Percentiles rank a stretch among this genome's conserved stretches.
These are phyloP conservation scores for Byssoonygena ceratinophila DNA, from an alignment of 2,329 filamentous ascomycete genomes.

Conservation along the genomic window DNA sequence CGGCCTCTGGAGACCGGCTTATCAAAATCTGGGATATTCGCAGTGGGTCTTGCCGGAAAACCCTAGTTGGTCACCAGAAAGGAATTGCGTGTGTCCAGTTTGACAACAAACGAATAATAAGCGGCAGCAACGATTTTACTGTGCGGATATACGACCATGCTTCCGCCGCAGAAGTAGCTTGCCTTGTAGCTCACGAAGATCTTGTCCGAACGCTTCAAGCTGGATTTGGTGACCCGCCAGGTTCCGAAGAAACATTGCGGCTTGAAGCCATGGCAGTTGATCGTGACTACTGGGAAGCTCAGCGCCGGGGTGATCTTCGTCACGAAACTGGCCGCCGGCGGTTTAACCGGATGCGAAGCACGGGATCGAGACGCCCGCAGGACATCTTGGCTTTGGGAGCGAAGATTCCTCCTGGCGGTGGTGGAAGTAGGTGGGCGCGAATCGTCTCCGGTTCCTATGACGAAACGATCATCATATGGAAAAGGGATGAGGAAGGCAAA, in stretches of 20 bases:
- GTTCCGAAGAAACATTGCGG: conserved; percentile 63
- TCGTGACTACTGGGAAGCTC: conserved; percentile 55
- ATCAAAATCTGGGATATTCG: conserved; percentile 94
- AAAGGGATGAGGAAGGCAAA: conserved; percentile 68
- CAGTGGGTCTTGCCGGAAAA: conserved; percentile 62
- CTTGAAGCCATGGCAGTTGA: conserved; percentile 64
- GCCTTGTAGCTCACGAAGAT: conserved; percentile 67
- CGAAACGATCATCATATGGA: conserved; percentile 91
- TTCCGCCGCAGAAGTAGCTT: conserved; percentile 80
- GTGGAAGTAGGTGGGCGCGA: conserved; percentile 78
- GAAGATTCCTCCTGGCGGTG: conserved; percentile 80
- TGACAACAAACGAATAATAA: conserved; percentile 85
- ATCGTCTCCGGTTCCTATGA: conserved; percentile 97
- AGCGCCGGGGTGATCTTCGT: conserved; percentile 37
- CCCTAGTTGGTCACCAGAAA: conserved; percentile 77
- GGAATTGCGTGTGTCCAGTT: conserved; percentile 97
- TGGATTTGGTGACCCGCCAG: conserved; percentile 79
- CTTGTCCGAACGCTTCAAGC: conserved; percentile 92
- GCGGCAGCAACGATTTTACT: conserved; percentile 89
- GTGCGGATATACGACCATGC: conserved; percentile 88
- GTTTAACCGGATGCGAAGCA: conserved; percentile 47
- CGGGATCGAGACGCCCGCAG: conserved; percentile 62
- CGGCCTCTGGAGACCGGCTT: conserved; percentile 82
- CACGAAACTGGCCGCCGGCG: conserved; percentile 41
- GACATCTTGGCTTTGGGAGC: conserved; percentile 68